Conservation (phyloP, 2,329 filamentous ascomycete genomes). For the Amesomyces nigricolor region DNA sequence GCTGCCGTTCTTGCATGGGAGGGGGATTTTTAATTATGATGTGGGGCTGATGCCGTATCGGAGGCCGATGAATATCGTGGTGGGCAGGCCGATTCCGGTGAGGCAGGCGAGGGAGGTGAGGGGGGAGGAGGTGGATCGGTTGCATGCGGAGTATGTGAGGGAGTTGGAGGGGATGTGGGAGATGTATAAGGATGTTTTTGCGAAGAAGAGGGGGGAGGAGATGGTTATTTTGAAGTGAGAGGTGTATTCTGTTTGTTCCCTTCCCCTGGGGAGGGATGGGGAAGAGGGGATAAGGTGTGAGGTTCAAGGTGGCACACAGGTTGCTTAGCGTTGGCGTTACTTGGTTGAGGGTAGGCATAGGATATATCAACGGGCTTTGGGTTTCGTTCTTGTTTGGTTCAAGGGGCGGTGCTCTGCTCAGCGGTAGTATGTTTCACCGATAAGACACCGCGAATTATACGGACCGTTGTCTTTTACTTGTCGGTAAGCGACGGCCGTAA, state of each 20-base stretch:
- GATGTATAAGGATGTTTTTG: constrained; percentile 71
- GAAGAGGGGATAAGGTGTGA: no score
- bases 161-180: constrained; percentile 72
- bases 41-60: constrained; percentile 94
- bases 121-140: constrained; percentile 68
- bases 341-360: no score
- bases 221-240: constrained; percentile 51
- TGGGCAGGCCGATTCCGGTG: constrained; percentile 75
- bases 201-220: constrained; percentile 56
- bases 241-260: background rate
- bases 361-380: no score
- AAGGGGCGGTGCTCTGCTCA: no score
- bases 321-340: no score
- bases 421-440: no score
- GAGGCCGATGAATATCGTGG: constrained; percentile 79
- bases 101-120: constrained; percentile 51
- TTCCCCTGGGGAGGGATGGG: no score
- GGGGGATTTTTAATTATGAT: constrained; percentile 96
- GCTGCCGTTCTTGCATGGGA: constrained; percentile 79
- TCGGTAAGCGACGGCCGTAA: no score
- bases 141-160: constrained; percentile 72
- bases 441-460: no score
- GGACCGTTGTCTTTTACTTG: no score
- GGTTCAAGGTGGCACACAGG: no score
- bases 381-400: no score